These are phyloP conservation scores for Neobulgaria alba DNA, from an alignment of 2,329 filamentous ascomycete genomes.

Conservation along the genomic window DNA sequence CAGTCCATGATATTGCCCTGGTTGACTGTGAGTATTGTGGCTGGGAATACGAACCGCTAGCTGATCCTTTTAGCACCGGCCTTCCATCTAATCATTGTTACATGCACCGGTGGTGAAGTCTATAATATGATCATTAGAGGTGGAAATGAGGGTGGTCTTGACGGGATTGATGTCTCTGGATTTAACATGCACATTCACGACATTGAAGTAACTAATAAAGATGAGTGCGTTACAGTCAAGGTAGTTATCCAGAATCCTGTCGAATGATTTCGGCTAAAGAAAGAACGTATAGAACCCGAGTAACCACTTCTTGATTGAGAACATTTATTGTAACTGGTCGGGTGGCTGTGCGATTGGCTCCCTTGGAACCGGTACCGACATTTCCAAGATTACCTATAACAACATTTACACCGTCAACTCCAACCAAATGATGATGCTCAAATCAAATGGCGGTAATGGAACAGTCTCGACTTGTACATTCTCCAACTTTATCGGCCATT, in stretches of 20 bases:
- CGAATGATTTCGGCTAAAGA: no score
- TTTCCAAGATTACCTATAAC: slow-evolving; percentile 44
- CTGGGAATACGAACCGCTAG: no score
- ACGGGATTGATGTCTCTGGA: slow-evolving; percentile 48
- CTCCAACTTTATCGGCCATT: slow-evolving; percentile 51
- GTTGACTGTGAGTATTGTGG: slow-evolving; percentile 18
- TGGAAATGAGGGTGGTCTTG: slow-evolving; percentile 41
- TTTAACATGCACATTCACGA: slow-evolving; percentile 50
- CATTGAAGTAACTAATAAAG: slow-evolving; percentile 52
- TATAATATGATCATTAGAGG: slow-evolving; percentile 49
- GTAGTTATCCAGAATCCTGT: slow-evolving; percentile 3
- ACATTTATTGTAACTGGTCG: slow-evolving; percentile 53
- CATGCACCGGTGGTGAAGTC: slow-evolving; percentile 41
- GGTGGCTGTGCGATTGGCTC: slow-evolving; percentile 51
- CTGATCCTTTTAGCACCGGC: slow-evolving; percentile 10
- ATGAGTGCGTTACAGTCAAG: slow-evolving; percentile 52
- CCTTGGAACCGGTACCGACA: slow-evolving; percentile 38
- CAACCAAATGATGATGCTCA: slow-evolving; percentile 57
- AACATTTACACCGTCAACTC: slow-evolving; percentile 46
- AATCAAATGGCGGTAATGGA: slow-evolving; percentile 49
- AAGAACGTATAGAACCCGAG: slow-evolving; percentile 37
- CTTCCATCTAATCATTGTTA: slow-evolving; percentile 40
- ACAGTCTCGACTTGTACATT: slow-evolving; percentile 40
- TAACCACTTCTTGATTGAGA: slow-evolving; percentile 51
- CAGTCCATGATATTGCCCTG: slow-evolving; percentile 21